A percentile compares a stretch with the other conserved stretches of the same genome.
Evolutionary conservation across 2,329 filamentous ascomycete species (phyloP).

Genomic region (Trichophyton simii): DNA sequence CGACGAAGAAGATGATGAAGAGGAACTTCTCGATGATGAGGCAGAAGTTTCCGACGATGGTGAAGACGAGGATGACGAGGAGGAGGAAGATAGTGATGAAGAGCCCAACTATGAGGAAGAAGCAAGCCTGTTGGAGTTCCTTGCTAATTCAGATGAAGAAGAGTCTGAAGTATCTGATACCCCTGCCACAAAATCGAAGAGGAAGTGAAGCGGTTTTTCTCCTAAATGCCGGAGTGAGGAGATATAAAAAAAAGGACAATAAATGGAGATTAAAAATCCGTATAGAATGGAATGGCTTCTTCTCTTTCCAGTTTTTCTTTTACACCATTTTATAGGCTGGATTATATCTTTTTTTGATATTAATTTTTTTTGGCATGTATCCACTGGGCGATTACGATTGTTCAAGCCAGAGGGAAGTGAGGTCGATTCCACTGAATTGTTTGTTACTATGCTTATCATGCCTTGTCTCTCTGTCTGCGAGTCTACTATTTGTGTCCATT

Average conservation of each 20-base stretch:
- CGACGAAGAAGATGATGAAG: conserved; percentile 34
- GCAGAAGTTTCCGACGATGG: conserved; percentile 32
- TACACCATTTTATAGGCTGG: background rate
- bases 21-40: conserved; percentile 34
- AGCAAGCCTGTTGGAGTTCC: conserved; percentile 34
- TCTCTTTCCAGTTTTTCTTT: background rate
- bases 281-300: background rate
- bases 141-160: conserved; percentile 37
- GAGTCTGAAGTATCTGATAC: background rate
- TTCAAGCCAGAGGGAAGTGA: background rate
- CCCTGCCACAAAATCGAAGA: background rate
- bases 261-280: background rate
- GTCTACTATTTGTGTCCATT: background rate
- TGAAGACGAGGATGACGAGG: conserved; percentile 35
- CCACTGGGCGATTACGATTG: background rate
- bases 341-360: background rate
- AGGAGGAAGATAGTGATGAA: conserved; percentile 38
- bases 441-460: background rate
- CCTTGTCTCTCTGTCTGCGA: background rate
- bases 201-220: background rate
- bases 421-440: no score
- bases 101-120: conserved; percentile 51
- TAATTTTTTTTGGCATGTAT: background rate
- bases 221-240: background rate
- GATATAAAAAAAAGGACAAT: background rate